Percentiles rank a stretch among this genome's conserved stretches.
Evolutionary conservation across 345 rosid species (phyloP).

Genomic region (Populus pruinosa): DNA sequence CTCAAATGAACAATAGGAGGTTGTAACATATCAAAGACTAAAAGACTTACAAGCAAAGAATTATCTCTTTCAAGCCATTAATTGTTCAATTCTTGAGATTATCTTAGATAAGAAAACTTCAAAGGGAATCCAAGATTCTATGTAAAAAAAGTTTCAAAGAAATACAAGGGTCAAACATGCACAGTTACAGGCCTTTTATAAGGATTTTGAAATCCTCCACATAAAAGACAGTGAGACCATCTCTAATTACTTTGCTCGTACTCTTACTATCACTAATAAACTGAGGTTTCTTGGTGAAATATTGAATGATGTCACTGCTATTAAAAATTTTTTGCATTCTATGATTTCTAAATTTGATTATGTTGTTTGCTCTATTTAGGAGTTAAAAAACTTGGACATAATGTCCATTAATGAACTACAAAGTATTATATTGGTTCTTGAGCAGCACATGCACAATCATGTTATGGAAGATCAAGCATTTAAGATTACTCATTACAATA

Average conservation of each 20-base stretch:
- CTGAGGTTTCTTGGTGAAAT: constrained; percentile 1
- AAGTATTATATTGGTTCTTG: neutral
- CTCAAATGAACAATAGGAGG: too few species aligned
- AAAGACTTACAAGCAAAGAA: constrained; percentile 6
- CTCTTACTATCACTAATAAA: too few species aligned
- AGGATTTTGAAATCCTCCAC: constrained; percentile 2
- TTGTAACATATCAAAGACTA: too few species aligned
- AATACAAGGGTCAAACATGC: constrained; percentile 7
- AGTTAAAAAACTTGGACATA: neutral
- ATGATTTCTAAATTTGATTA: neutral
- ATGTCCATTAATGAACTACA: constrained; percentile 4
- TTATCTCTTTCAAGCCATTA: constrained; percentile 16
- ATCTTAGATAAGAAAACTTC: constrained; percentile 3
- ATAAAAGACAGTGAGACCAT: constrained; percentile 2
- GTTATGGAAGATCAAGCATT: neutral
- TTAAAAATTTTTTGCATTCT: constrained; percentile 7
- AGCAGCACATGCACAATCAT: neutral
- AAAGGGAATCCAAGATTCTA: constrained; percentile 5
- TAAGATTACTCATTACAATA: too few species aligned
- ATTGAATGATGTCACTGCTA: neutral
- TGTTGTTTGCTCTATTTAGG: constrained; percentile 5
- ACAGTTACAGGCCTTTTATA: neutral
- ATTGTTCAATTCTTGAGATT: constrained; percentile 4
- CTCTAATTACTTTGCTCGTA: too few species aligned
- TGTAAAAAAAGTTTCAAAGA: constrained; percentile 4